A percentile compares a stretch with the other conserved stretches of the same genome.
Conservation (phyloP, 305 asterid species). For the Plantago coronopus region DNA sequence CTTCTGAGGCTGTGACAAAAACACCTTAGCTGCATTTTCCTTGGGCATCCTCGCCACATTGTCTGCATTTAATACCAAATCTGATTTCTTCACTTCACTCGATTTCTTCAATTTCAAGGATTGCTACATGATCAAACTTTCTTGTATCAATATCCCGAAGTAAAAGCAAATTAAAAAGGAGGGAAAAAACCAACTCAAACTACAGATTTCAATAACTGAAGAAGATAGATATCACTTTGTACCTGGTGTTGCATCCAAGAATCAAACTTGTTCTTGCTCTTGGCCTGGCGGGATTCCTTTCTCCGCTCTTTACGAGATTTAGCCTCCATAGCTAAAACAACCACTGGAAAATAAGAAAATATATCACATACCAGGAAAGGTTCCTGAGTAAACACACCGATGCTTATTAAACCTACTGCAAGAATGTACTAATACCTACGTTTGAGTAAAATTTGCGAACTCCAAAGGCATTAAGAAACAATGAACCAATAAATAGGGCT, state of each 20-base stretch:
- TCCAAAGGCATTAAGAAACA: too few relatives aligned
- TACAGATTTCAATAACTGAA: background rate
- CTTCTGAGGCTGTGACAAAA: constrained; percentile 10
- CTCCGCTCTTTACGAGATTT: constrained; percentile 53
- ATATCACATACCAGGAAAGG: too few relatives aligned
- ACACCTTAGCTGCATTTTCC: constrained; percentile 13
- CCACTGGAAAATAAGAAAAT: background rate
- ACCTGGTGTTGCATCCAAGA: constrained; percentile 63
- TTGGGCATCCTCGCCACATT: constrained; percentile 12
- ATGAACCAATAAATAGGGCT: too few relatives aligned
- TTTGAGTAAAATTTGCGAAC: too few relatives aligned
- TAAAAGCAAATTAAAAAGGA: too few relatives aligned
- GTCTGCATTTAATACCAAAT: constrained; percentile 1
- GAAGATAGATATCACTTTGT: background rate
- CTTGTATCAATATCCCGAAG: too few relatives aligned
- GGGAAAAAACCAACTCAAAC: background rate
- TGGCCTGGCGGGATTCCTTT: constrained; percentile 56
- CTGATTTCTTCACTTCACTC: constrained; percentile 9
- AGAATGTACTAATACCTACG: too few relatives aligned
- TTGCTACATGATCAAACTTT: constrained; percentile 25
- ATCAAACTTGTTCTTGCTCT: constrained; percentile 53
- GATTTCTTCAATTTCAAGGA: constrained; percentile 23
- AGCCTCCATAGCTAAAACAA: background rate
- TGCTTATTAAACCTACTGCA: too few relatives aligned
- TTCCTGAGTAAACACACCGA: too few relatives aligned